phyloP scores from a whole-genome alignment of 805 yeast genomes.

The Yamadazyma philogaea region DNA sequence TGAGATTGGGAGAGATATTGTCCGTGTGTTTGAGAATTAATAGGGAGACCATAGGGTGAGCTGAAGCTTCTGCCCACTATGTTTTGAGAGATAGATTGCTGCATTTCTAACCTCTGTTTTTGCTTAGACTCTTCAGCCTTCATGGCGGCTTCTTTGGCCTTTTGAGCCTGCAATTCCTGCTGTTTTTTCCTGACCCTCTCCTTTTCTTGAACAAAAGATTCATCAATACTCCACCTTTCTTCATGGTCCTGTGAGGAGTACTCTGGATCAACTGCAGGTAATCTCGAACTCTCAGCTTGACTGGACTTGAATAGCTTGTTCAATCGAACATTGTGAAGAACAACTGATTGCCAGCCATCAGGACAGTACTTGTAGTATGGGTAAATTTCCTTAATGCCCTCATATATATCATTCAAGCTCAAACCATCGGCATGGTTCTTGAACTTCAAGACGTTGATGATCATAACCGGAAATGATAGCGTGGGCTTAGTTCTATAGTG shows the following conservation, averaged over 20 bases:
- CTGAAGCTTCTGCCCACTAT: conserved; percentile 23
- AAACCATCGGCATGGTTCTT: conserved; percentile 68
- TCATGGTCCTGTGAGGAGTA: conserved; percentile 27
- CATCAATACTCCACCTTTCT: conserved; percentile 90
- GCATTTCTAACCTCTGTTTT: conserved; percentile 38
- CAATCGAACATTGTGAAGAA: conserved; percentile 82
- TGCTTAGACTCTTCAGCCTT: conserved; percentile 50
- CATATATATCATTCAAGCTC: conserved; percentile 65
- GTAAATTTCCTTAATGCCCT: conserved; percentile 79
- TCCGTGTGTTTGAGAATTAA: conserved; percentile 14
- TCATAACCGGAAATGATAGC: conserved; percentile 73
- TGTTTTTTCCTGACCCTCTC: conserved; percentile 67
- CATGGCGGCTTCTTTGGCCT: conserved; percentile 53
- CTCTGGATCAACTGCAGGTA: not conserved
- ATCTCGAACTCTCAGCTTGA: not conserved
- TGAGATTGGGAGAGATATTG: conserved; percentile 19
- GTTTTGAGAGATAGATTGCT: conserved; percentile 23
- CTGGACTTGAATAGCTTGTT: conserved; percentile 66
- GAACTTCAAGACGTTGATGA: conserved; percentile 72
- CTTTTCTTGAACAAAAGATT: conserved; percentile 75
- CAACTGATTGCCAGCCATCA: conserved; percentile 97
- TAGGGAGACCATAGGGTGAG: conserved; percentile 23
- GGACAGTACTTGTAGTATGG: conserved; percentile 93
- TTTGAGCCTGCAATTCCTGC: conserved; percentile 60
- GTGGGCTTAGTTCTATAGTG: conserved; percentile 84